Evolutionary conservation across 768 basidiomycete genomes (phyloP).

Genomic region (Agrocybe pediades): DNA sequence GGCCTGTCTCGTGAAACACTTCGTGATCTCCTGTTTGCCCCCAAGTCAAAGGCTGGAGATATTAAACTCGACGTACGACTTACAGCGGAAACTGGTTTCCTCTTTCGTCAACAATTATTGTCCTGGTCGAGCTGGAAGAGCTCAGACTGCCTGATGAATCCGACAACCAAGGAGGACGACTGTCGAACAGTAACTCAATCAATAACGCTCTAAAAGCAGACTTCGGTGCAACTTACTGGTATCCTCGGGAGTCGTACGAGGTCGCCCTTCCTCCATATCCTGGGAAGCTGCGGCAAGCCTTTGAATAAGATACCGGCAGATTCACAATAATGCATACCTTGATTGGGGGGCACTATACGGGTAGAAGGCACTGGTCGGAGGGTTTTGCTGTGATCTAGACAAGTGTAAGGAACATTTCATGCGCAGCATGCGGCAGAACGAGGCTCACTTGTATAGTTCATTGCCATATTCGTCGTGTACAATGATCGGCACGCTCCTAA

Average conservation of each 20-base stretch:
- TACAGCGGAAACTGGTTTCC: conserved; percentile 37
- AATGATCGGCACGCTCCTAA: conserved; percentile 44
- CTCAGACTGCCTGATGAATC: conserved; percentile 22
- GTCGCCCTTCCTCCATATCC: not conserved
- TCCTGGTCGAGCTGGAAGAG: conserved; percentile 28
- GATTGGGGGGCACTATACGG: not conserved
- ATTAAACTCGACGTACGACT: conserved; percentile 7
- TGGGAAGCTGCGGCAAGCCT: not conserved
- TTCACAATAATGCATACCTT: not conserved
- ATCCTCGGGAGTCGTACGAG: conserved; percentile 5
- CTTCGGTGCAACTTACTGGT: conserved; percentile 9
- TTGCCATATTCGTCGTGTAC: conserved; percentile 61
- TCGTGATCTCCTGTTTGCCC: conserved; percentile 13
- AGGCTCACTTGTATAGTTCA: conserved; percentile 54
- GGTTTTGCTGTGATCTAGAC: conserved; percentile 1
- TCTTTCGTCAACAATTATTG: conserved; percentile 33
- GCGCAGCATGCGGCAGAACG: not conserved
- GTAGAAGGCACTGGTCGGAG: not conserved
- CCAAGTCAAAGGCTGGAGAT: not conserved
- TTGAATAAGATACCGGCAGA: not conserved
- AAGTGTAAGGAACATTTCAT: not conserved
- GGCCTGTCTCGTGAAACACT: conserved; percentile 10
- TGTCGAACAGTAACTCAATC: conserved; percentile 8
- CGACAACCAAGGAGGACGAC: conserved; percentile 20
- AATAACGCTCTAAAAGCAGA: not conserved